Evolutionary conservation across 2,329 filamentous ascomycete genomes (phyloP).

Genomic region (Hymenoscyphus repandus): DNA sequence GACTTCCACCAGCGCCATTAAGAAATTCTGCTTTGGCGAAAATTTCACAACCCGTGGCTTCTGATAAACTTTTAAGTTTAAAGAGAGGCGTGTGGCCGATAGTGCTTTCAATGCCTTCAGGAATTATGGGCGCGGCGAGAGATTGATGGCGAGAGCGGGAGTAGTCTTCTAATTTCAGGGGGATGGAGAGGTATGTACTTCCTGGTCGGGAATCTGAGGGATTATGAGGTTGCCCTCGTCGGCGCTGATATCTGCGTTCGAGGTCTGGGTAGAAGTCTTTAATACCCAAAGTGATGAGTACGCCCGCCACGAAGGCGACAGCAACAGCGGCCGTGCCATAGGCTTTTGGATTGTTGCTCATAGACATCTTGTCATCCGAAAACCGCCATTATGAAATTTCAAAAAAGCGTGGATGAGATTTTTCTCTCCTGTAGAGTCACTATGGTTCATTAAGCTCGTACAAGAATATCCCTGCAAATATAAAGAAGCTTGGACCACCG

Average conservation of each 20-base stretch:
- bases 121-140: constrained; percentile 39
- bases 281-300: constrained; percentile 69
- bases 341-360: constrained; percentile 55
- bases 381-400: constrained; percentile 4
- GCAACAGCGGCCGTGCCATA: constrained; percentile 63
- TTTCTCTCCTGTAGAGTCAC: constrained; percentile 1
- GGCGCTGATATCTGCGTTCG: constrained; percentile 56
- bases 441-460: constrained; percentile 8
- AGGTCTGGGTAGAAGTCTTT: constrained; percentile 77
- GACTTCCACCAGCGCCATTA: constrained; percentile 88
- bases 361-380: constrained; percentile 43
- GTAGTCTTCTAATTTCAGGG: constrained; percentile 52
- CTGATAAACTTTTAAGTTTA: constrained; percentile 76
- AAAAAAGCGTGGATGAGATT: constrained; percentile 3
- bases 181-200: constrained; percentile 29
- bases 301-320: constrained; percentile 71
- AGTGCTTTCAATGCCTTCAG: constrained; percentile 79
- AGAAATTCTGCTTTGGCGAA: constrained; percentile 94
- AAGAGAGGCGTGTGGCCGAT: constrained; percentile 93
- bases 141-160: constrained; percentile 37
- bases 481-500: constrained; percentile 35
- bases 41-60: constrained; percentile 82
- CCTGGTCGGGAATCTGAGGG: constrained; percentile 22
- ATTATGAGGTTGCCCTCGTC: constrained; percentile 26
- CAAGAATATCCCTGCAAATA: constrained; percentile 2